Evolutionary conservation across 2,329 filamentous ascomycete genomes (phyloP).

Genomic region (Ophiostoma tasmaniense): DNA sequence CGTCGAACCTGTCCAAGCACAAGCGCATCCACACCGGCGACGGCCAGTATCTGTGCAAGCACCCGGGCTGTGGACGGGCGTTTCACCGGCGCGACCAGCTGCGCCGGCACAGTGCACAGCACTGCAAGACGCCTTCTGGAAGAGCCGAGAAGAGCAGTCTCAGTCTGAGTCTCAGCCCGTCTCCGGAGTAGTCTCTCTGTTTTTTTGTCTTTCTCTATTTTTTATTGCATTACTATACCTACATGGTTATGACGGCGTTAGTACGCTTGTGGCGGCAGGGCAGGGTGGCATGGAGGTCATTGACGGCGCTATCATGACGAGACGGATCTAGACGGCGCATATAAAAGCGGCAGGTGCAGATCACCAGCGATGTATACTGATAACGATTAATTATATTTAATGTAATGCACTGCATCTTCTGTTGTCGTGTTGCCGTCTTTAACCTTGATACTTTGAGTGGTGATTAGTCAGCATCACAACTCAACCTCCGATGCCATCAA

Average conservation of each 20-base stretch:
- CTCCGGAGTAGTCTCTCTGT: neutral
- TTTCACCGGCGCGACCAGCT: slow-evolving; percentile 55
- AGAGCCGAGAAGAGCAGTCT: slow-evolving; percentile 1
- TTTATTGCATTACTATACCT: neutral
- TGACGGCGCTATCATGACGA: neutral
- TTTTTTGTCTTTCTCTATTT: neutral
- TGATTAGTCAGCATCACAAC: neutral
- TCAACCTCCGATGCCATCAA: neutral
- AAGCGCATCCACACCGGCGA: slow-evolving; percentile 50
- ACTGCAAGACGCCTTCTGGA: slow-evolving; percentile 21
- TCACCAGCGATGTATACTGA: neutral
- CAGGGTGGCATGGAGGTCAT: neutral
- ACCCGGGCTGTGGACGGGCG: slow-evolving; percentile 43
- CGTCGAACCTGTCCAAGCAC: slow-evolving; percentile 59
- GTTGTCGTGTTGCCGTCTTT: neutral
- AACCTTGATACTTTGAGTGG: neutral
- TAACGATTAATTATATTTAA: neutral
- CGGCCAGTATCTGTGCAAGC: slow-evolving; percentile 41
- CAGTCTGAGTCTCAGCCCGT: neutral
- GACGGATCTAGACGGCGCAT: neutral
- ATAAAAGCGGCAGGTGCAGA: neutral
- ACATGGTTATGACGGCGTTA: neutral
- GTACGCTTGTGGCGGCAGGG: neutral
- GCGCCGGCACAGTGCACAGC: slow-evolving; percentile 43
- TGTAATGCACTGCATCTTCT: neutral